Evolutionary conservation across 495 filamentous ascomycete genomes (phyloP).

Genomic region (Aspergillus asperescens): DNA sequence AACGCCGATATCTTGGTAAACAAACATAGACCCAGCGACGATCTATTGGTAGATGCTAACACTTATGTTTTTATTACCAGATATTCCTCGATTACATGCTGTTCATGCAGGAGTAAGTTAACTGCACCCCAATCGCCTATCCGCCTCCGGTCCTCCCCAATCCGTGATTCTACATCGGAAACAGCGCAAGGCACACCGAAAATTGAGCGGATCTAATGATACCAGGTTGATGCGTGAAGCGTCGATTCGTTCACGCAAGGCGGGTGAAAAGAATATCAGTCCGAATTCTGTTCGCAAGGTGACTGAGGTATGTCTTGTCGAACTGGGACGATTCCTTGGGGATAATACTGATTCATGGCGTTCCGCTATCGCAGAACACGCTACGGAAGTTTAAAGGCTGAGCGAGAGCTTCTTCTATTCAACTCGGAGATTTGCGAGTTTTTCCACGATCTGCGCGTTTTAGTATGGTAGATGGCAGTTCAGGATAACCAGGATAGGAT

Average conservation of each 20-base stretch:
- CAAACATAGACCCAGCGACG: not conserved
- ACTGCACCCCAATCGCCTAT: not conserved
- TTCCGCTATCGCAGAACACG: conserved; percentile 46
- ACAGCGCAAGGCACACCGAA: not conserved
- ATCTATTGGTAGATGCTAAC: not conserved
- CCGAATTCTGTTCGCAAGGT: conserved; percentile 71
- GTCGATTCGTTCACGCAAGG: conserved; percentile 65
- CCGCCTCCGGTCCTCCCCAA: not conserved
- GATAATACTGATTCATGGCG: conserved; percentile 11
- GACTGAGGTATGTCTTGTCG: conserved; percentile 53
- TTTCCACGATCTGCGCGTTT: too few relatives aligned
- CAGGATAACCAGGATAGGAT: too few relatives aligned
- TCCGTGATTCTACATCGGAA: not conserved
- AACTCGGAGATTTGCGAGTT: too few relatives aligned
- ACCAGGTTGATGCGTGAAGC: conserved; percentile 79
- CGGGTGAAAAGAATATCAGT: conserved; percentile 66
- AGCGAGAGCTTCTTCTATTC: conserved; percentile 7
- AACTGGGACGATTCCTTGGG: not conserved
- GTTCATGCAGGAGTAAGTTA: conserved; percentile 76
- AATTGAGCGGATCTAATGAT: conserved; percentile 3
- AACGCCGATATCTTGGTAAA: conserved; percentile 82
- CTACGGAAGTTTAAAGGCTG: conserved; percentile 75
- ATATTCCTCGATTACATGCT: conserved; percentile 86
- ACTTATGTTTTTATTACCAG: conserved; percentile 35
- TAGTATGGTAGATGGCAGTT: too few relatives aligned